Conservation (phyloP, 331 rosid species). For the Phaseolus coccineus region DNA sequence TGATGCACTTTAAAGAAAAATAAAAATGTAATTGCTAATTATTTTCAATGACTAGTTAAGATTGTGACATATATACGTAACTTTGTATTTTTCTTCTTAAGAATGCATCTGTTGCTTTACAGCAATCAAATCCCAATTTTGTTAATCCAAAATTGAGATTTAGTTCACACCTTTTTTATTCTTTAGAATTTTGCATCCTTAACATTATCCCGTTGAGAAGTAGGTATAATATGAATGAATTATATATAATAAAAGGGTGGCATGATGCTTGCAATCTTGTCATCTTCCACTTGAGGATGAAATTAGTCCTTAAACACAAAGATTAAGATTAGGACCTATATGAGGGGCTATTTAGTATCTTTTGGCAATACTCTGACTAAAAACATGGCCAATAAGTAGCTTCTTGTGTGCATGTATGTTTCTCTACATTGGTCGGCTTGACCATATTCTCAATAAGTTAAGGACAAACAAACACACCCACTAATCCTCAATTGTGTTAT, state of each 20-base stretch:
- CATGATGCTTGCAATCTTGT: constrained; percentile 45
- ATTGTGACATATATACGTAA: background rate
- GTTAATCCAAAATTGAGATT: background rate
- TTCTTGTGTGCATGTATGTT: constrained; percentile 41
- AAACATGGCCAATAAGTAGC: constrained; percentile 24
- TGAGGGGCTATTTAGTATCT: constrained; percentile 22
- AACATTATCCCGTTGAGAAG: background rate
- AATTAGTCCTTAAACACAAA: constrained; percentile 40
- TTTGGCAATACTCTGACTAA: constrained; percentile 36
- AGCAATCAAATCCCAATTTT: background rate
- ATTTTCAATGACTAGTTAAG: background rate
- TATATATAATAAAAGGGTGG: constrained; percentile 9
- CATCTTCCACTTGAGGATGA: constrained; percentile 48
- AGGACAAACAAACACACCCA: constrained; percentile 38
- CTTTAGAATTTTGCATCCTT: background rate
- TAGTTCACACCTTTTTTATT: background rate
- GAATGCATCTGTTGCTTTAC: background rate
- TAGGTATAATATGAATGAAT: background rate
- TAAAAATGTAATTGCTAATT: background rate
- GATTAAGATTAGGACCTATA: constrained; percentile 45
- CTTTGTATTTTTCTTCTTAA: background rate
- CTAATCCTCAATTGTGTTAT: constrained; percentile 33
- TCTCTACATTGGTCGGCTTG: constrained; percentile 51
- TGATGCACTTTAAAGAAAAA: background rate
- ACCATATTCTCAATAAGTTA: constrained; percentile 42